These are phyloP conservation scores for Parathielavia hyrcaniae DNA, from an alignment of 495 filamentous ascomycete genomes.

Conservation along the genomic window DNA sequence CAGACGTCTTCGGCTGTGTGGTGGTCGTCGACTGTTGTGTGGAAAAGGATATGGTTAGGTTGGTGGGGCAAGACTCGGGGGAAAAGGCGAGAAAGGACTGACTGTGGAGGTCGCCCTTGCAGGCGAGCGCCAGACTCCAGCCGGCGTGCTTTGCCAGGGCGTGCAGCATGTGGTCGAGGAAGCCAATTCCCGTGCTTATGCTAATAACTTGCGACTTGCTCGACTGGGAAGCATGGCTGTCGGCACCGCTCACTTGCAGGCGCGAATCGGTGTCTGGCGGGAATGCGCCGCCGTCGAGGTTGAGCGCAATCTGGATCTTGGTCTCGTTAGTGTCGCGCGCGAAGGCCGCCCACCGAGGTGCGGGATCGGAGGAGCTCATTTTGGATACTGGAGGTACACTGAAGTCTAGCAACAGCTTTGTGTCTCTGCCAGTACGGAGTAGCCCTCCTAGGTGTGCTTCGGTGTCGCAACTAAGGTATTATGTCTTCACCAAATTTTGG, in stretches of 20 bases:
- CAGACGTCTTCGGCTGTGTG: conserved; percentile 96
- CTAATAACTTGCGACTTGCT: conserved; percentile 75
- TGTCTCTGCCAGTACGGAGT: neutral
- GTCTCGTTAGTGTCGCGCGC: conserved; percentile 93
- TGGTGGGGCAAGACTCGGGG: neutral
- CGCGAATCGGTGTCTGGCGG: conserved; percentile 49
- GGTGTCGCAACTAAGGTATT: neutral
- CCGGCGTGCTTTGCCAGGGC: conserved; percentile 92
- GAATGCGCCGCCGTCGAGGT: conserved; percentile 82
- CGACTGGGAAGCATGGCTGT: conserved; percentile 72
- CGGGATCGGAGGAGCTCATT: conserved; percentile 35
- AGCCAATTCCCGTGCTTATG: conserved; percentile 93
- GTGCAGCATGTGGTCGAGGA: conserved; percentile 98
- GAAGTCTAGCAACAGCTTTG: neutral
- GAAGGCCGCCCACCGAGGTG: conserved; percentile 62
- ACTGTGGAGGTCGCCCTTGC: conserved; percentile 88
- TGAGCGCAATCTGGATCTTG: conserved; percentile 85
- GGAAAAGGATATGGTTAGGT: neutral
- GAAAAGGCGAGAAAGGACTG: conserved; percentile 28
- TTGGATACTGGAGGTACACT: conserved; percentile 9
- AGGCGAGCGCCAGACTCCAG: conserved; percentile 77
- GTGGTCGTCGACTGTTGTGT: conserved; percentile 81
- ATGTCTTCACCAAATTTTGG: neutral
- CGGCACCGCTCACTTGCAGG: conserved; percentile 35
- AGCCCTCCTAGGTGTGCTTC: too few species aligned